Percentiles rank a stretch among this genome's conserved stretches.
phyloP scores from a whole-genome alignment of 495 filamentous ascomycete species.

The Corynascus novoguineensis region DNA sequence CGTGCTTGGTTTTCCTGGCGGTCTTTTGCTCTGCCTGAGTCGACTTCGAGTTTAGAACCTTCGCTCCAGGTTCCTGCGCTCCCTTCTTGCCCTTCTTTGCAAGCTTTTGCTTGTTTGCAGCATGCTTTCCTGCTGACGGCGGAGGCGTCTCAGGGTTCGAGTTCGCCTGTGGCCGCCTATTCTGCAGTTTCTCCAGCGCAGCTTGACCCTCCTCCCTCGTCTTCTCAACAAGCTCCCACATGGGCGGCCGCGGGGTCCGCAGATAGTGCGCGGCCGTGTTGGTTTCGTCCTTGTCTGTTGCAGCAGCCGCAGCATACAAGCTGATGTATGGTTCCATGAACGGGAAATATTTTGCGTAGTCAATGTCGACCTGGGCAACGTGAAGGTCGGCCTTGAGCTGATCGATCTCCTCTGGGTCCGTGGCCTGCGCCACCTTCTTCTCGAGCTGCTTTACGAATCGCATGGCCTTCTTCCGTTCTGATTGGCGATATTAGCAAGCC shows the following conservation, averaged over 20 bases:
- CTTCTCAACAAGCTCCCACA: conserved; percentile 67
- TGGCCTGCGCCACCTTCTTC: conserved; percentile 46
- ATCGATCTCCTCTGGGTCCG: conserved; percentile 45
- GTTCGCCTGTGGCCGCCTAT: conserved; percentile 29
- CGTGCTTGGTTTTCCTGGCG: background rate
- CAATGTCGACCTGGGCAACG: conserved; percentile 68
- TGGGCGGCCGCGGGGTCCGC: conserved; percentile 43
- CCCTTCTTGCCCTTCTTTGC: conserved; percentile 6
- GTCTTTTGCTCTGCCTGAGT: background rate
- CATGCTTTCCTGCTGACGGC: background rate
- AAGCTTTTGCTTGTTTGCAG: background rate
- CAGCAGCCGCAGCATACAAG: conserved; percentile 57
- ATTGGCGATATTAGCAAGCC: background rate
- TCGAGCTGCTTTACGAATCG: conserved; percentile 60
- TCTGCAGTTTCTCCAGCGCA: conserved; percentile 50
- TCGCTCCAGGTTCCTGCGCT: background rate
- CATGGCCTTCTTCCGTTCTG: conserved; percentile 81
- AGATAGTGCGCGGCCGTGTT: conserved; percentile 33
- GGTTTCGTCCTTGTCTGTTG: conserved; percentile 24
- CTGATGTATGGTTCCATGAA: conserved; percentile 73
- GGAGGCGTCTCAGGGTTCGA: background rate
- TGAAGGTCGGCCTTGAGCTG: conserved; percentile 56
- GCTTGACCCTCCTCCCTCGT: conserved; percentile 56
- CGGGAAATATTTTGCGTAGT: conserved; percentile 82
- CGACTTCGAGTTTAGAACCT: background rate